Evolutionary conservation across 1,284 basidiomycete species (phyloP), one percentile per base, ranked within the genome.

Genomic region (Pseudomicrostroma phylloplanum): DNA sequence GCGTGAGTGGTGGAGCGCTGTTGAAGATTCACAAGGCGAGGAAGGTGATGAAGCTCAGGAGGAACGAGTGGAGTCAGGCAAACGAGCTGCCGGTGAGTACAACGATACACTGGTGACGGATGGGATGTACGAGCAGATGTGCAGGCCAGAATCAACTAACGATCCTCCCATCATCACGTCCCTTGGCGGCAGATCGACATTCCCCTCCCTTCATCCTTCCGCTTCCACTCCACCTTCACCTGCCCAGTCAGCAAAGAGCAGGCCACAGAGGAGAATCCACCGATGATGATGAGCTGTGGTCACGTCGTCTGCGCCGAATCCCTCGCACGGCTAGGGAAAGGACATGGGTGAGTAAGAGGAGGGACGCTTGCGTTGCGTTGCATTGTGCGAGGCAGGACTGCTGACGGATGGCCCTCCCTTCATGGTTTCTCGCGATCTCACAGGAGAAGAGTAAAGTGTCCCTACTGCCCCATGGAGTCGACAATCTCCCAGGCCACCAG

Each of bases 181-280:
- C 12, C 17, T 19, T 23, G 23, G 3, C 30, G 30, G 30, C 72
- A 96, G 92, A 91, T 97, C 77, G 94, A 96, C 81, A 91, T 98
- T 68, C 90, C 91, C 0, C 80, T 98, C 12, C 87, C 89, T 0
- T 49, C 68, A 1, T 88, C 92, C 72, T 84, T 78, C 23, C 64
- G 91, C 36, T 97, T 94, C 80, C 96, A 99, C 79, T 96, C 92
- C 1, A 89, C 96, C 63, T 98, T 99, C 79, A 88, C 92, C 49
- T 99, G 96, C 80, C 92, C 96, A 0, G 94, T 99, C 36, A 94
- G 91, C 15, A 98, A 97, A 80, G 94, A 98, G 76, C 92, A 96
- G 80, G 87, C 91, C 13, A 94, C 91, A 0, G 89, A 92, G 58
- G 79, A 84, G 63, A 99, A 98, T 36, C 96, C 93, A 21, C 94